Evolutionary conservation across 495 filamentous ascomycete species (phyloP).

Genomic region (Penicillium malachiteum): DNA sequence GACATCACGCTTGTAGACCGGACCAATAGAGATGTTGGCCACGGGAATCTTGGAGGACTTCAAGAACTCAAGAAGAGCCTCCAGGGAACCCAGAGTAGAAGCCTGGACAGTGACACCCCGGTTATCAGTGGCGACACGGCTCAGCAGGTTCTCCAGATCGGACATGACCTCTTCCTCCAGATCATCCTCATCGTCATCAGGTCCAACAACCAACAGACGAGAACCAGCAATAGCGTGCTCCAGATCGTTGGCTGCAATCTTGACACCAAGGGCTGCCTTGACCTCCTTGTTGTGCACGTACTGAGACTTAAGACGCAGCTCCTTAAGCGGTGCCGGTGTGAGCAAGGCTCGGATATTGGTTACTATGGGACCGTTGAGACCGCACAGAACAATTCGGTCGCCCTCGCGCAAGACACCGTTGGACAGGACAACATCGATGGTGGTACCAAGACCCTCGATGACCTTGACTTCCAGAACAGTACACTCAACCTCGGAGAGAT

Average conservation of each 20-base stretch:
- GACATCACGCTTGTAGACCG: slow-evolving; percentile 97
- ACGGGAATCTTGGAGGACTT: slow-evolving; percentile 94
- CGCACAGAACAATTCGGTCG: slow-evolving; percentile 91
- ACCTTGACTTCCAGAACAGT: slow-evolving; percentile 99
- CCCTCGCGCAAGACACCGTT: slow-evolving; percentile 96
- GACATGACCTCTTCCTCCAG: slow-evolving; percentile 95
- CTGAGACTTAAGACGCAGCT: slow-evolving; percentile 86
- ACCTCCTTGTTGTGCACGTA: slow-evolving; percentile 99
- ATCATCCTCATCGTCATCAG: slow-evolving; percentile 94
- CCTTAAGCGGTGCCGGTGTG: slow-evolving; percentile 91
- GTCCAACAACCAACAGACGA: slow-evolving; percentile 86
- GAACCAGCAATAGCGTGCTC: slow-evolving; percentile 98
- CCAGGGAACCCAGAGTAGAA: slow-evolving; percentile 94
- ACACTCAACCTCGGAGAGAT: slow-evolving; percentile 93
- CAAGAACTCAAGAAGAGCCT: slow-evolving; percentile 95
- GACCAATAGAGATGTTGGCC: slow-evolving; percentile 94
- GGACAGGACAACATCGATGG: slow-evolving; percentile 94
- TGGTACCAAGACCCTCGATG: slow-evolving; percentile 97
- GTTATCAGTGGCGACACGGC: slow-evolving; percentile 83
- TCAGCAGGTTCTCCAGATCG: slow-evolving; percentile 88
- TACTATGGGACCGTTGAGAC: slow-evolving; percentile 87
- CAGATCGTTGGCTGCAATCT: slow-evolving; percentile 95
- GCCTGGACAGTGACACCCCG: slow-evolving; percentile 96
- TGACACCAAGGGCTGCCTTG: slow-evolving; percentile 97
- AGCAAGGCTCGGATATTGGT: slow-evolving; percentile 97